Evolutionary conservation across 164 flowering plant species (phyloP).

Genomic region (Magnolia sinica): DNA sequence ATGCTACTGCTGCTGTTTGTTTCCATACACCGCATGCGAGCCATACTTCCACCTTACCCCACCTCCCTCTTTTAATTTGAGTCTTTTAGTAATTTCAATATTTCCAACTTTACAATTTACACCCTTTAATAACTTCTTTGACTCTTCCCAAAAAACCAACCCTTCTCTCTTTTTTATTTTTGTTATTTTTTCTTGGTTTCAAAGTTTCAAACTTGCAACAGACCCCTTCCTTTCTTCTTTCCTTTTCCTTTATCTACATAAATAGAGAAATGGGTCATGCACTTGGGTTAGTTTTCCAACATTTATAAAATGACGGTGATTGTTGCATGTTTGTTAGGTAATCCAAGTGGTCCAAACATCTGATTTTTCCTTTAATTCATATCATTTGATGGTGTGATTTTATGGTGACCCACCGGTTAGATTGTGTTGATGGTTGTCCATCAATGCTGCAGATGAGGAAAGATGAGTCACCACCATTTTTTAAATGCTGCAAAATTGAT

Average conservation of each 20-base stretch:
- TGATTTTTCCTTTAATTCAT: too few species aligned
- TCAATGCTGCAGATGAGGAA: background rate
- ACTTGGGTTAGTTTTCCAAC: background rate
- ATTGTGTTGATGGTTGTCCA: background rate
- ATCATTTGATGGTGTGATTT: too few species aligned
- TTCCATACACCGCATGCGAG: background rate
- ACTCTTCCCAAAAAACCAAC: background rate
- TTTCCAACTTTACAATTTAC: background rate
- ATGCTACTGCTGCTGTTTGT: background rate
- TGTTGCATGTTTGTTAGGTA: background rate
- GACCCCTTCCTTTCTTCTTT: slow-evolving; percentile 11
- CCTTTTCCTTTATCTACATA: slow-evolving; percentile 26
- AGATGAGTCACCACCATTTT: background rate
- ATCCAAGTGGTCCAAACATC: background rate
- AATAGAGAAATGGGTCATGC: slow-evolving; percentile 21
- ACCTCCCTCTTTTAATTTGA: too few species aligned
- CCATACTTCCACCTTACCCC: too few species aligned
- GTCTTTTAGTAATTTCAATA: too few species aligned
- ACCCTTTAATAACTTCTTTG: background rate
- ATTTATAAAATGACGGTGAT: background rate
- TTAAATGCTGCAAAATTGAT: background rate
- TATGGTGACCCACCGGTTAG: too few species aligned
- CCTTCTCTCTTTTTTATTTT: too few species aligned
- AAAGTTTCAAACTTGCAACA: slow-evolving; percentile 32
- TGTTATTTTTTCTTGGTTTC: slow-evolving; percentile 25